These are phyloP conservation scores for Datura wrightii DNA, from an alignment of 257 asterid species.

Conservation along the genomic window DNA sequence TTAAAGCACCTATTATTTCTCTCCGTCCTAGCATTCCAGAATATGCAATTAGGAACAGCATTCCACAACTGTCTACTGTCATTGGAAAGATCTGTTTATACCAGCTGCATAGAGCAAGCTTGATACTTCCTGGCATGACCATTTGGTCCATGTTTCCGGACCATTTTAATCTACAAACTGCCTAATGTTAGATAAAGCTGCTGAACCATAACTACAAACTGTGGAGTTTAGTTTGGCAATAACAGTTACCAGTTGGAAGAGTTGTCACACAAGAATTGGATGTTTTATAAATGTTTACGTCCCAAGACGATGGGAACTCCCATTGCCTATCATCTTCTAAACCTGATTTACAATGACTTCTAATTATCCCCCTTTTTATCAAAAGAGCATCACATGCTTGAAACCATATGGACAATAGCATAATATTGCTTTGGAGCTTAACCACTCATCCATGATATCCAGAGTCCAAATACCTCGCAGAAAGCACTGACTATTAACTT, in stretches of 20 bases:
- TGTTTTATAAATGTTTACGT: background rate
- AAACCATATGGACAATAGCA: background rate
- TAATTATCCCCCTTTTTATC: background rate
- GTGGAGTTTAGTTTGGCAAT: background rate
- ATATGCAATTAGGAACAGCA: background rate
- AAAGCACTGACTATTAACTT: slow-evolving; percentile 11
- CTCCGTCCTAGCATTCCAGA: slow-evolving; percentile 10
- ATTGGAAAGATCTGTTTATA: background rate
- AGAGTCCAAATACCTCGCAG: slow-evolving; percentile 19
- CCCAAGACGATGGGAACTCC: background rate
- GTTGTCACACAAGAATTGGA: slow-evolving; percentile 7
- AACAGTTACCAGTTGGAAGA: slow-evolving; percentile 20
- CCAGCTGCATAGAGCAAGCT: background rate
- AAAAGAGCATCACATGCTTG: background rate
- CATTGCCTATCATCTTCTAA: slow-evolving; percentile 9
- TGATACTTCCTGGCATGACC: background rate
- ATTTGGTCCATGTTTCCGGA: background rate
- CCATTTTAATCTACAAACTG: background rate
- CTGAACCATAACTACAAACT: background rate
- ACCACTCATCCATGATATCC: slow-evolving; percentile 18
- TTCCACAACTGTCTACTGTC: background rate
- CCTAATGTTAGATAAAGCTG: slow-evolving; percentile 21
- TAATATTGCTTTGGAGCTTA: background rate
- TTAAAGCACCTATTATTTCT: background rate
- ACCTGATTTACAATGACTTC: background rate